Evolutionary conservation across 495 filamentous ascomycete genomes (phyloP), one percentile per base, ranked within the genome.

Genomic region (Penicillium coprophilum): DNA sequence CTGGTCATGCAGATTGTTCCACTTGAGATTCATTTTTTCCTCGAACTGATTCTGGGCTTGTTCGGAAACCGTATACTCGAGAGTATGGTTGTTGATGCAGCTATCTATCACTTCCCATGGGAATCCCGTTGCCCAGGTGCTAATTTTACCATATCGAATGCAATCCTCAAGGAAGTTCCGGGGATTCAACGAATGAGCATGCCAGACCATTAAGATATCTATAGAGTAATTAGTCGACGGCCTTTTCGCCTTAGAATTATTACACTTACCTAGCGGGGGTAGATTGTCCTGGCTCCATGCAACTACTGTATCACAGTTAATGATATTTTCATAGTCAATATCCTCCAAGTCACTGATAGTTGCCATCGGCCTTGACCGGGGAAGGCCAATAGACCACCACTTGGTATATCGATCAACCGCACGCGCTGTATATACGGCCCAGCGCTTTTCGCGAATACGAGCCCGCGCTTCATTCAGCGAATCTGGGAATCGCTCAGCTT

Each of bases 151-250:
- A 40, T 77, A 77, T 10, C 88, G 77, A 49, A 92, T 72, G 59
- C 85, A 86, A 61, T 95, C 91, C 60, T 95, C 91, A 3, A 90
- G 78, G 61, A 85, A 96, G 49, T 74, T 73, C 39, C 87, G 74
- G 3, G 91, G 91, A 57, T 92, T 94, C 6, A 96, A 80, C 82
- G 90, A 85, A 62, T 90, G 89, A 4, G 88, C 75, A 69, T 96
- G 91, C 89, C 88, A 92, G 0, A 95, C 89, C 89, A 96, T 90
- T 41, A 96, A 69, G 4, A 96, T 85, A 66, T 95, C 90, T 84
- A 60, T 23, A 45, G 36, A 13, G 2, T 23, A 43, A 20, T 63
- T 47, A 38, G 38, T 17, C 6, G 36, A 30, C 10, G 13, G 38
- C 8, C 36, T 34, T 47, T 15, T n/a, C 19, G 13, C 19, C 6